phyloP scores from a whole-genome alignment of 176 grass and related monocot species.

The Aegilops bicornis region DNA sequence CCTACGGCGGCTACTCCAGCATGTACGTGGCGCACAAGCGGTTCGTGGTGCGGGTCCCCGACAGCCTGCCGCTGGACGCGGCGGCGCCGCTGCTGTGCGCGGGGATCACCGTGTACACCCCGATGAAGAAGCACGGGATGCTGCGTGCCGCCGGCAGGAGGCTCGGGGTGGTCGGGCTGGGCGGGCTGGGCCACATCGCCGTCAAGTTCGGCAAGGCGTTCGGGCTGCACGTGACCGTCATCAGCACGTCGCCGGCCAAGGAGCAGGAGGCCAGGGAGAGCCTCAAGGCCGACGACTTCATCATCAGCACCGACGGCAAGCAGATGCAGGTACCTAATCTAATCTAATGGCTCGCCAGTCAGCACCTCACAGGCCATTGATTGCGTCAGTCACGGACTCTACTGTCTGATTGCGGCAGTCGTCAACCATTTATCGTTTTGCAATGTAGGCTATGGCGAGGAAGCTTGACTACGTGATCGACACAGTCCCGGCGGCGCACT shows the following conservation, averaged over 20 bases:
- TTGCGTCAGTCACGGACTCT: too few relatives aligned
- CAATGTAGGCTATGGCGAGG: constrained; percentile 29
- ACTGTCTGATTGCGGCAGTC: too few relatives aligned
- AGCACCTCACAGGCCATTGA: not conserved
- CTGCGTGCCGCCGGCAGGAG: constrained; percentile 29
- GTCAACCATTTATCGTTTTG: not conserved
- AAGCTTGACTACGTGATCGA: constrained; percentile 81
- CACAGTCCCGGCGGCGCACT: constrained; percentile 69
- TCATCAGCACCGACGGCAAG: constrained; percentile 50
- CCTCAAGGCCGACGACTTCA: constrained; percentile 56
- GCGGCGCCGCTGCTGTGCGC: constrained; percentile 67
- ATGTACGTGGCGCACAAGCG: constrained; percentile 68
- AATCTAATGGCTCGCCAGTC: too few relatives aligned
- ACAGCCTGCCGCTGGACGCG: constrained; percentile 53
- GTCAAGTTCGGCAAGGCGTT: constrained; percentile 82
- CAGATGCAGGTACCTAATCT: constrained; percentile 51
- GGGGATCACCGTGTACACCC: constrained; percentile 70
- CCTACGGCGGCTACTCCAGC: constrained; percentile 84
- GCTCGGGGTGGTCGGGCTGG: constrained; percentile 67
- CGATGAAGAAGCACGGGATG: constrained; percentile 79
- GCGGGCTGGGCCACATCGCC: constrained; percentile 68
- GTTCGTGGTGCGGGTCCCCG: constrained; percentile 62
- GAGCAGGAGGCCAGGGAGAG: constrained; percentile 62
- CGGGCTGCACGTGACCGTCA: constrained; percentile 51
- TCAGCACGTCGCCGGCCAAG: constrained; percentile 74